Evolutionary conservation across 129 eudicot species (phyloP).

Genomic region (Escallonia rubra): DNA sequence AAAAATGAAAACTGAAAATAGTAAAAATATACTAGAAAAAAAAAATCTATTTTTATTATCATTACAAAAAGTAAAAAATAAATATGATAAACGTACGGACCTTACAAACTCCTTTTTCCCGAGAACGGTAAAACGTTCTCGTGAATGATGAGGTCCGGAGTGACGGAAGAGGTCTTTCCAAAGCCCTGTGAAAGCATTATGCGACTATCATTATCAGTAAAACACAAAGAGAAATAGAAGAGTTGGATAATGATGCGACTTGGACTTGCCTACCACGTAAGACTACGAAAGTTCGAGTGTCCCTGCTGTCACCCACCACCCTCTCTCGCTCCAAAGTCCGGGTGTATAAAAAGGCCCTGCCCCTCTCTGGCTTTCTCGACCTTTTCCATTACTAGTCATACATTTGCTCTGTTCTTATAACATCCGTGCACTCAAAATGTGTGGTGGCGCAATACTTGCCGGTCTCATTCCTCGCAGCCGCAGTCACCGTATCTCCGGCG

Average conservation of each 20-base stretch:
- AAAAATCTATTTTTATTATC: no score
- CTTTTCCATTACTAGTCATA: not conserved
- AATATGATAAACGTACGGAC: no score
- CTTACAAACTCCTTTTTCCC: not conserved
- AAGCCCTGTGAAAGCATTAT: no score
- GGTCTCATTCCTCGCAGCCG: constrained; percentile 45
- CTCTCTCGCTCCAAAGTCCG: not conserved
- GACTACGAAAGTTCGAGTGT: not conserved
- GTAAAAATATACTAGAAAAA: no score
- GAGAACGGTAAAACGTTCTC: no score
- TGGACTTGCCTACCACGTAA: not conserved
- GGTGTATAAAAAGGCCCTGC: not conserved
- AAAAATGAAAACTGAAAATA: no score
- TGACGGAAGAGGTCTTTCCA: no score
- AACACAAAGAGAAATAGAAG: no score
- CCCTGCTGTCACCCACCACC: not conserved
- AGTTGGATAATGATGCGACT: no score
- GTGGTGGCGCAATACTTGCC: constrained; percentile 82
- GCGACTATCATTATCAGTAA: not conserved
- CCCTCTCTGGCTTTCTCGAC: not conserved
- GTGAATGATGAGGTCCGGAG: no score
- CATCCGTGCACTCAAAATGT: constrained; percentile 31
- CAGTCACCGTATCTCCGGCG: constrained; percentile 33
- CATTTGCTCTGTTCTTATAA: not conserved
- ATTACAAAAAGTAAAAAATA: no score